Base-by-base conservation (phyloP, 1,284 basidiomycete species). In the Anthracocystis panici-leucophaei region DNA sequence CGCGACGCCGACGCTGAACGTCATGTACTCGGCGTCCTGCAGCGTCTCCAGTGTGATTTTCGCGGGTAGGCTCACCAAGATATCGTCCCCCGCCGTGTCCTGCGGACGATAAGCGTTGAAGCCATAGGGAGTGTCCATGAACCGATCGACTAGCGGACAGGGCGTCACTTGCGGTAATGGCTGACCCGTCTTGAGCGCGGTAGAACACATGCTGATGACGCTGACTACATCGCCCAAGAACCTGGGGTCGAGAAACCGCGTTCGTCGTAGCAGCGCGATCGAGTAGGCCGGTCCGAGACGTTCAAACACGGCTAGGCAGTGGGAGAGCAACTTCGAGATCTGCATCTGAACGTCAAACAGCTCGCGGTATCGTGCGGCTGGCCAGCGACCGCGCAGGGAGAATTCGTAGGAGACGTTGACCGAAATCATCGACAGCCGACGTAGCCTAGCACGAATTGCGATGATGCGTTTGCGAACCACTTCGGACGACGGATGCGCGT, bases 151-250 rank as follows among this genome's bases (percentile, higher is more conserved):
- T 3, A 95, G 87, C 0, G 93, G 93, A 73, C 91, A 92, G 0
- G 93, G 92, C 0, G 92, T 94, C 50, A 95, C 92, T 80, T 95
- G 93, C 0, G 93, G 93, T 20, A 95, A 86, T 0, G 93, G 90
- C 14, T 87, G 87, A 5, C 92, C 93, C 0, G 91, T 91, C n/a
- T 91, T 88, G 33, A 95, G 86, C 1, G 93, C 89, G 0, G 86
- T 84, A 0, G 86, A 84, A 84, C 86, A 72, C 82, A 86, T 83
- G 18, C 44, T 54, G 35, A 80, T 70, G 89, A 92, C 61, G 25
- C 53, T 40, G 31, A 79, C 65, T 46, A 67, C 57, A 70, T 94
- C 93, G 2, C 93, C 93, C 65, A 94, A 90, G 78, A 95, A 95
- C 69, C 91, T 89, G 0, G 91, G 89, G 82, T 95, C 92, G 14